Evolutionary conservation across 2,329 filamentous ascomycete genomes (phyloP), one percentile per base, ranked within the genome.

Genomic region (Paramyrothecium roridum): DNA sequence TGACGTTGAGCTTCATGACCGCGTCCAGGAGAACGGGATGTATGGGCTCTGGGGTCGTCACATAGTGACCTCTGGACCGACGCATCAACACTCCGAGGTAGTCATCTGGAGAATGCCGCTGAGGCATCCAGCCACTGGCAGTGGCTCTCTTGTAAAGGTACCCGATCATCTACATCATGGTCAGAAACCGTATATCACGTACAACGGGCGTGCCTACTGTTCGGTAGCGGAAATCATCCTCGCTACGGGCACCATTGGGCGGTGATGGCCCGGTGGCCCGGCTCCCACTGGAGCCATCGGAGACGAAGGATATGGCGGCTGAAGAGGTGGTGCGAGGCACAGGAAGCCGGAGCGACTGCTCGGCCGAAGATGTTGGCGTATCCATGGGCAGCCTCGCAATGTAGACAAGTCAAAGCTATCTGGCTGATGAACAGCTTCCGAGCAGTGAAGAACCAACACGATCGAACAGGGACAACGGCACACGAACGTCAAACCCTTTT

Each of bases 1-100:
- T 67, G 20, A 76, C 69, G 58, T 79, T 78, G 54, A 80, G 70
- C 52, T 71, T 71, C 52, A 73, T 70, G 8, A 78, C 72, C 8
- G 77, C 75, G 3, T 64, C 70, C 12, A 77, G 61, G 10, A 80
- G 67, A 11, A 70, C 59, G 17, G 67, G 67, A 51, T 73, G 66
- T 12, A 77, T 56, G 6, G 65, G 62, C 22, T 72, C 65, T 1
- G 78, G 78, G 47, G 75, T 72, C 16, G 72, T 69, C 26, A 74
- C 67, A 57, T 78, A 79, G 30, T 67, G 65, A 51, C 74, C 74
- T 45, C 72, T 66, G n/a, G 71, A 67, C 49, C 68, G 67, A 45
- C 72, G 66, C 52, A 76, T 57, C 13, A 76, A 65, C 33, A 77
- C 71, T 43, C 74, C 74, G 21, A 65, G 57, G 46, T 61, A 64